Percentiles rank a stretch among this genome's conserved stretches.
phyloP scores from a whole-genome alignment of 1,284 basidiomycete species.

The Naganishia cerealis region DNA sequence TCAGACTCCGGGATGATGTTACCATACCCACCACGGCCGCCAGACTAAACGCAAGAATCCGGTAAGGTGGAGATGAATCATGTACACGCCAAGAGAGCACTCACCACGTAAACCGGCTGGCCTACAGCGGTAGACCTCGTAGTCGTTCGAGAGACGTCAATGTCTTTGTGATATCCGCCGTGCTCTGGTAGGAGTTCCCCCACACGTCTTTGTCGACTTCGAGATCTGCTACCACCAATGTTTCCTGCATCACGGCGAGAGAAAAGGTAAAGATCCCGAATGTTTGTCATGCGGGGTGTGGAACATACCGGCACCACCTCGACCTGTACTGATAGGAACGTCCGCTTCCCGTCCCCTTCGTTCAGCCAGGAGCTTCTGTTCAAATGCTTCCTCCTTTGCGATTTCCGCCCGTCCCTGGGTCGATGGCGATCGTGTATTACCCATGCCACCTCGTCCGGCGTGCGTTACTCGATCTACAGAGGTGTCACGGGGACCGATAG shows the following conservation, averaged over 20 bases:
- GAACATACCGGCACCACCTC: conserved; percentile 54
- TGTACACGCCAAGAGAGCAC: neutral
- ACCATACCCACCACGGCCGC: conserved; percentile 52
- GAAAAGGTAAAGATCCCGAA: neutral
- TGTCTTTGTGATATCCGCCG: conserved; percentile 15
- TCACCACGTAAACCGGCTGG: conserved; percentile 8
- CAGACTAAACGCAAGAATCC: conserved; percentile 18
- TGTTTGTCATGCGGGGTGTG: neutral
- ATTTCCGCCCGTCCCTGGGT: conserved; percentile 39
- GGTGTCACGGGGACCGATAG: conserved; percentile 39
- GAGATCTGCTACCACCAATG: conserved; percentile 27
- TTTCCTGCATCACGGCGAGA: conserved; percentile 18
- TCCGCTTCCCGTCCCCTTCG: conserved; percentile 48
- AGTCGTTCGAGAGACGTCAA: conserved; percentile 26
- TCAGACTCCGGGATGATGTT: conserved; percentile 48
- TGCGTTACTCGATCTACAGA: conserved; percentile 47
- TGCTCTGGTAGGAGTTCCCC: neutral
- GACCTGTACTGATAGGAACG: conserved; percentile 47
- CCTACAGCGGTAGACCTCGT: conserved; percentile 15
- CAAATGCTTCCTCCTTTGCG: conserved; percentile 47
- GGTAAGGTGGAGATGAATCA: too few relatives aligned
- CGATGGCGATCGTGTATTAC: conserved; percentile 46
- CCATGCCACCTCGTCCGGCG: conserved; percentile 53
- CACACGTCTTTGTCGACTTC: conserved; percentile 19
- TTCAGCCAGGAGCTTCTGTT: conserved; percentile 50